Evolutionary conservation across 2,329 filamentous ascomycete species (phyloP).

Genomic region (Aureobasidium namibiae): DNA sequence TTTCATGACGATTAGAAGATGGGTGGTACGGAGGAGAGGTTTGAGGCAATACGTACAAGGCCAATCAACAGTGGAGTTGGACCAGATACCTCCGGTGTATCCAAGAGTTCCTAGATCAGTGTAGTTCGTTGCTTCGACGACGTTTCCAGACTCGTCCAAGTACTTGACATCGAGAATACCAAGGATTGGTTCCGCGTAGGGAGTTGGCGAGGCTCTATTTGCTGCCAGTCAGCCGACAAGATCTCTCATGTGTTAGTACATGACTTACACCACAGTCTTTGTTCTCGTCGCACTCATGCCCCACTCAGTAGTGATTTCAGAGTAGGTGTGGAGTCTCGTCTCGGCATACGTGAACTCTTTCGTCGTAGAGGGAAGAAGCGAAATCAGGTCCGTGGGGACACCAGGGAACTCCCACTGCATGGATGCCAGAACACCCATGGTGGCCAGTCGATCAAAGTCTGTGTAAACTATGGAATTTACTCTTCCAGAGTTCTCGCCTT

Average conservation of each 20-base stretch:
- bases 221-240: neutral
- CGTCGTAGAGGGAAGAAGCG: neutral
- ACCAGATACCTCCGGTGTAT: neutral
- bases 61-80: neutral
- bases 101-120: neutral
- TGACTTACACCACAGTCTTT: neutral
- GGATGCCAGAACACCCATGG: neutral
- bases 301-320: neutral
- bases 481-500: neutral
- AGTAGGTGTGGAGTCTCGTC: neutral
- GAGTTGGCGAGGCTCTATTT: neutral
- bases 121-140: neutral
- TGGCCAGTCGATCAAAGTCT: neutral
- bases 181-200: neutral
- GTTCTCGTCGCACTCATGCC: neutral
- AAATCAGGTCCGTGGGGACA: neutral
- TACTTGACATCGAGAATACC: neutral
- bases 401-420: conserved; percentile 1
- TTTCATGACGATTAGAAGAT: neutral
- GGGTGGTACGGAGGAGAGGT: neutral
- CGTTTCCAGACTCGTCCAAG: neutral
- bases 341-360: neutral
- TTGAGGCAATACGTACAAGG: neutral
- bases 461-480: neutral
- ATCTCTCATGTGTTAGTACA: no score